Evolutionary conservation across 805 yeast species (phyloP), one percentile per base, ranked within the genome.

Genomic region (Ogataea nitratoaversa): DNA sequence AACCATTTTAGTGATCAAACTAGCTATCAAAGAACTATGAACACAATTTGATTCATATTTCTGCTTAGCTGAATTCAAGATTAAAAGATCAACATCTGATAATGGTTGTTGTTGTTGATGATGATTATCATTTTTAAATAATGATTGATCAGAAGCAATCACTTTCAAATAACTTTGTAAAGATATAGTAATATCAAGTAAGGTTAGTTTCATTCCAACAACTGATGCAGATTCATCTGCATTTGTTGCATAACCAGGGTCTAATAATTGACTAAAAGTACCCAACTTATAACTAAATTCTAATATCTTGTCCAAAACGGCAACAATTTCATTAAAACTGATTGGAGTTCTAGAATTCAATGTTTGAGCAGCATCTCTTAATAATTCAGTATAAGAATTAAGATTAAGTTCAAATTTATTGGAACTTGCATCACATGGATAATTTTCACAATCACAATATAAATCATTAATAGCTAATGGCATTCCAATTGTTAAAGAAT

Each of bases 381-480:
- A 34, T 3, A 39, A 2, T 2, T 30, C 19, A 2, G 41, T 39
- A 2, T 35, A 39, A 5, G 18, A 30, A 3, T 8, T 20, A 17
- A 30, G 20, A 3, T 43, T 12, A 13, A 20, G 19, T 18, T 44
- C 46, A 19, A 30, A 18, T 5, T 29, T 37, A 14, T 19, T 32
- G 9, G 20, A 8, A 5, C 13, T 25, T 16, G 11, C 16, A 30
- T 16, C 20, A 23, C 17, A 25, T 14, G 24, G 32, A 4, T 19
- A 24, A 9, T 33, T 37, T 25, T 40, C 29, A 30, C 32, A 34
- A 32, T 48, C 53, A 23, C 50, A 45, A 19, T 34, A 49, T 3
- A 27, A 35, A 30, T 57, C 53, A 38, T 47, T 46, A n/a, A 57
- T 47, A 30, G 48, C 14, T 25, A 52, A 32, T 8, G 57, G 53